A percentile compares a stretch with the other conserved stretches of the same genome.
These are phyloP conservation scores for Auxenochlorella pyrenoidosa DNA, from an alignment of 139 green algal genomes.

Conservation along the genomic window DNA sequence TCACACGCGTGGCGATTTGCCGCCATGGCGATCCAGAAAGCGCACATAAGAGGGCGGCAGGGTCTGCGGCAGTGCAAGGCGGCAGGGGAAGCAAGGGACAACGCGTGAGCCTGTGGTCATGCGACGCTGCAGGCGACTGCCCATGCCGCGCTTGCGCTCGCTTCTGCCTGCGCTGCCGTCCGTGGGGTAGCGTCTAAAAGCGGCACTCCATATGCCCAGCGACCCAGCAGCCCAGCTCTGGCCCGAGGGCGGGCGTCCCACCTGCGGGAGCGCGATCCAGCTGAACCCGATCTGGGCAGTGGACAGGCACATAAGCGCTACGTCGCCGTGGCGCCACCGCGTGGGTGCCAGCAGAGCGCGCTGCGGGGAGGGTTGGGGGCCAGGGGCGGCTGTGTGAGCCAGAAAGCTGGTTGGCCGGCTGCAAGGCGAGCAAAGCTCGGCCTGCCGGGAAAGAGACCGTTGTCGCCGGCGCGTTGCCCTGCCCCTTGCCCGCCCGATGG, in stretches of 20 bases:
- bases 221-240: too few relatives aligned
- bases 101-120: too few relatives aligned
- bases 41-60: constrained; percentile 78
- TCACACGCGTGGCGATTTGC: constrained; percentile 46
- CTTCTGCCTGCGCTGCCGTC: too few relatives aligned
- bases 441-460: too few relatives aligned
- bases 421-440: background rate
- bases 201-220: too few relatives aligned
- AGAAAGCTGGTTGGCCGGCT: background rate
- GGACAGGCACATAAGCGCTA: constrained; percentile 81
- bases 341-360: constrained; percentile 68
- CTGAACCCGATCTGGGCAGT: constrained; percentile 71
- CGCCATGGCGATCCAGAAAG: constrained; percentile 90
- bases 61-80: constrained; percentile 46
- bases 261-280: constrained; percentile 83
- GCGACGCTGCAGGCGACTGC: too few relatives aligned
- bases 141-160: too few relatives aligned
- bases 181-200: too few relatives aligned
- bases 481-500: too few relatives aligned
- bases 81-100: background rate
- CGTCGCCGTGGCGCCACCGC: constrained; percentile 84
- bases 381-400: background rate
- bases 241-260: background rate
- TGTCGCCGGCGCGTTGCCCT: too few relatives aligned
- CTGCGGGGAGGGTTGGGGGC: constrained; percentile 24